Evolutionary conservation across 108 stramenopile species (phyloP).

Genomic region (Conticribra guillardii): DNA sequence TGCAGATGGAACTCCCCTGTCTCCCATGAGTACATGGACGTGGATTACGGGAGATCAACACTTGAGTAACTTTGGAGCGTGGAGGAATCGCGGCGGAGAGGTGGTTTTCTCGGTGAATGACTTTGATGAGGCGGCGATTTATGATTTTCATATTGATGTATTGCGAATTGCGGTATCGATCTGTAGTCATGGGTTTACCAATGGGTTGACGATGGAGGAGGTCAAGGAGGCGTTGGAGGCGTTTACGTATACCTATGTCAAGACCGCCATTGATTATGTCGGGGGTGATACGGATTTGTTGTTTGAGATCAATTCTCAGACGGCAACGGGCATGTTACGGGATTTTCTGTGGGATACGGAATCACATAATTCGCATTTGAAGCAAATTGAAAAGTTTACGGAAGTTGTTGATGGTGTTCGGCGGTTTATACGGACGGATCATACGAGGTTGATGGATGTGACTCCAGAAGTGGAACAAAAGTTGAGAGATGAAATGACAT

Average conservation of each 20-base stretch:
- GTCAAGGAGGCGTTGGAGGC: constrained; percentile 39
- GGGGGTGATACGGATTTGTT: constrained; percentile 52
- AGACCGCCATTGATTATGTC: constrained; percentile 52
- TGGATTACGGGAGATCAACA: constrained; percentile 80
- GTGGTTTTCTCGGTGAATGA: constrained; percentile 73
- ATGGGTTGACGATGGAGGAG: constrained; percentile 43
- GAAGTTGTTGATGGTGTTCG: constrained; percentile 37
- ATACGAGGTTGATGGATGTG: constrained; percentile 49
- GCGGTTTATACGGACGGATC: constrained; percentile 27
- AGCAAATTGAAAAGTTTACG: constrained; percentile 64
- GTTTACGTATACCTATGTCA: constrained; percentile 59
- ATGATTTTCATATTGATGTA: constrained; percentile 71
- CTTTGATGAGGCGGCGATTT: constrained; percentile 74
- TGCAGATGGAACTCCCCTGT: constrained; percentile 46
- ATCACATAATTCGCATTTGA: constrained; percentile 17
- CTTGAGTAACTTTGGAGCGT: constrained; percentile 67
- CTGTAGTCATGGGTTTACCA: constrained; percentile 58
- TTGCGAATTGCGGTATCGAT: constrained; percentile 64
- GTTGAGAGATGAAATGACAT: constrained; percentile 51
- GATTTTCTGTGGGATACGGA: constrained; percentile 53
- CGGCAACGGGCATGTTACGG: constrained; percentile 46
- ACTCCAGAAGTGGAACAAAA: constrained; percentile 38
- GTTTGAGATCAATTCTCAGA: constrained; percentile 55
- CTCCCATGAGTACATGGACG: constrained; percentile 54
- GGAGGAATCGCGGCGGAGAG: constrained; percentile 56